Conservation (phyloP, 164 flowering plant genomes). For the Tetracentron sinense region DNA sequence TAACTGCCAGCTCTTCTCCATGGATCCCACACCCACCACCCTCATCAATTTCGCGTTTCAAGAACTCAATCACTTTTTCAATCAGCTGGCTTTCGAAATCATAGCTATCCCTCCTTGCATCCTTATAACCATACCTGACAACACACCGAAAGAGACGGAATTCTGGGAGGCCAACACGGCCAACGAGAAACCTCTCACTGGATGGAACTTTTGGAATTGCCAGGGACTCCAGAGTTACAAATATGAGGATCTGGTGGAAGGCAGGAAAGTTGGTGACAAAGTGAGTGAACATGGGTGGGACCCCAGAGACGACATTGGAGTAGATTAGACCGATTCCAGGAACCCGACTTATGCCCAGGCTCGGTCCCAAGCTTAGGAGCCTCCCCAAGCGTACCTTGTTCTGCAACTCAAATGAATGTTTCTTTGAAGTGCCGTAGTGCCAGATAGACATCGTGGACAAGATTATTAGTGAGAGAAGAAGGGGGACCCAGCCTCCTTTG, state of each 20-base stretch:
- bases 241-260: conserved; percentile 42
- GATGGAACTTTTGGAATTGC: conserved; percentile 36
- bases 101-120: conserved; percentile 26
- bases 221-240: conserved; percentile 34
- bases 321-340: conserved; percentile 49
- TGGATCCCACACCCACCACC: conserved; percentile 7
- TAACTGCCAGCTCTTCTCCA: conserved; percentile 2
- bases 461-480: conserved; percentile 30
- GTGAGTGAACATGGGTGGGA: conserved; percentile 52
- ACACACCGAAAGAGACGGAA: conserved; percentile 32
- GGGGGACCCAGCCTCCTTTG: conserved; percentile 60
- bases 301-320: conserved; percentile 35
- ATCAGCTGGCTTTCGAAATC: conserved; percentile 37
- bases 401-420: conserved; percentile 32
- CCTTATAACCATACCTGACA: conserved; percentile 43
- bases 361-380: conserved; percentile 35
- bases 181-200: conserved; percentile 32
- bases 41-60: conserved; percentile 18
- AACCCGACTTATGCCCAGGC: conserved; percentile 34
- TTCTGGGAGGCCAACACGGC: conserved; percentile 42
- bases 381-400: conserved; percentile 40
- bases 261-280: conserved; percentile 58
- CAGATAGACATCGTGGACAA: conserved; percentile 47
- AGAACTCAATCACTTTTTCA: conserved; percentile 32
- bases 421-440: conserved; percentile 54